Evolutionary conservation across 768 basidiomycete genomes (phyloP), one percentile per base, ranked within the genome.

Genomic region (Lepiota subincarnata): DNA sequence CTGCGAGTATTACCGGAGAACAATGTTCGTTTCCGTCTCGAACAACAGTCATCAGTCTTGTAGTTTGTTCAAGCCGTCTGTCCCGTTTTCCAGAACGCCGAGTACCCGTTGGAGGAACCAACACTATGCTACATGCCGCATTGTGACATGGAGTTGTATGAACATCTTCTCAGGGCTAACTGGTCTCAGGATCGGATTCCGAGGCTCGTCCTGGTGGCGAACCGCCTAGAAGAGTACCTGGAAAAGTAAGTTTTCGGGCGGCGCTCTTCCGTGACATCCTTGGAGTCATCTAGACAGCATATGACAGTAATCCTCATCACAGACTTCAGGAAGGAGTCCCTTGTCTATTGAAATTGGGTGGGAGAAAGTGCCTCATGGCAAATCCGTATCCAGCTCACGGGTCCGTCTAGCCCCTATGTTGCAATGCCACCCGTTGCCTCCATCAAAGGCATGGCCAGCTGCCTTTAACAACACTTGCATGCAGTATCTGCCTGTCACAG

Each of bases 111-210:
- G 31, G 55, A 65, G 28, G 62, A 52, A 18, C 81, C 83, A 57
- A 87, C 86, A 43, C 71, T 91, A 50, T 71, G 84, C 50, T 89
- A 81, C 69, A 88, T 89, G 86, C 88, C 87, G 18, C 88, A 90
- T 66, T 89, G 89, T 64, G 86, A 87, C 62, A 62, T 86, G 66
- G 76, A 75, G 56, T 73, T 90, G 22, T 87, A 89, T 65, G 86
- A 91, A 63, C 74, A 69, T 58, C 62, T 89, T 41, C 67, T 90
- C 51, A 74, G 75, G 53, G 74, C 75, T 11, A 89, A 88, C 63
- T 86, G 84, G 83, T 68, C 71, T 42, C 62, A 55, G 24, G 71
- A 71, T 24, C 68, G 68, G 18, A 66, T 88, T 48, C 62, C 70
- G 53, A 71, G 69, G 54, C 61, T 84, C 19, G 60, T 88, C 49